Conservation (phyloP, 192 early-diverging fungal species). For the Dissophora ornata region DNA sequence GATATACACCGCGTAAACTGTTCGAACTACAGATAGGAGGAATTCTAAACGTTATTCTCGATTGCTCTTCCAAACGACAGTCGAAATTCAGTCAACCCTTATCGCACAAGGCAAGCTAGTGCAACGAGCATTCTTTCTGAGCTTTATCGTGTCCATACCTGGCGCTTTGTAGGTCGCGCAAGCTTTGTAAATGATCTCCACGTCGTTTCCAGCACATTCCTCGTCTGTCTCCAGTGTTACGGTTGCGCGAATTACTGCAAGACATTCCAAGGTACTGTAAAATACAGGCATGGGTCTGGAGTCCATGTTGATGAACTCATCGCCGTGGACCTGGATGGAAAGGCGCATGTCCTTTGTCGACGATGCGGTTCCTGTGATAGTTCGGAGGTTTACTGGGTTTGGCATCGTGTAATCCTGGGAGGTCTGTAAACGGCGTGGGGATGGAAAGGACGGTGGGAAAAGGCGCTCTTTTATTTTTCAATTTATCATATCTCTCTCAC, state of each 20-base stretch:
- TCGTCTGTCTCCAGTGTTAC: constrained; percentile 10
- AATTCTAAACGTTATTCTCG: too few relatives aligned
- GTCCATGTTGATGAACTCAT: not conserved
- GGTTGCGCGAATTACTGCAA: not conserved
- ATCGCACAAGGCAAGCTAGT: too few relatives aligned
- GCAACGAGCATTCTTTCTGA: too few relatives aligned
- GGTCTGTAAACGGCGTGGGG: too few relatives aligned
- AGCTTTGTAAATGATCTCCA: not conserved
- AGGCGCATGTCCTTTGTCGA: constrained; percentile 1
- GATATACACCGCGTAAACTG: not conserved
- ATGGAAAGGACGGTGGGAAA: too few relatives aligned
- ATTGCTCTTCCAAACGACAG: too few relatives aligned
- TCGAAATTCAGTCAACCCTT: too few relatives aligned
- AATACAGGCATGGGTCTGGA: not conserved
- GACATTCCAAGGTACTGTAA: constrained; percentile 4
- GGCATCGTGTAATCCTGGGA: too few relatives aligned
- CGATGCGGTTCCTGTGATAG: not conserved
- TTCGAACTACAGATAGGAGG: not conserved
- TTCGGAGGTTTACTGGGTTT: too few relatives aligned
- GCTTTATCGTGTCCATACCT: too few relatives aligned
- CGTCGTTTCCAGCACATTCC: constrained; percentile 6
- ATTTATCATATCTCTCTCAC: too few relatives aligned
- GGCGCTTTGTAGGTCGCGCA: not conserved
- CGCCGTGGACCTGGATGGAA: not conserved
- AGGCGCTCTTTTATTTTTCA: too few relatives aligned